phyloP scores from a whole-genome alignment of 768 basidiomycete species.

The Mycena metata region DNA sequence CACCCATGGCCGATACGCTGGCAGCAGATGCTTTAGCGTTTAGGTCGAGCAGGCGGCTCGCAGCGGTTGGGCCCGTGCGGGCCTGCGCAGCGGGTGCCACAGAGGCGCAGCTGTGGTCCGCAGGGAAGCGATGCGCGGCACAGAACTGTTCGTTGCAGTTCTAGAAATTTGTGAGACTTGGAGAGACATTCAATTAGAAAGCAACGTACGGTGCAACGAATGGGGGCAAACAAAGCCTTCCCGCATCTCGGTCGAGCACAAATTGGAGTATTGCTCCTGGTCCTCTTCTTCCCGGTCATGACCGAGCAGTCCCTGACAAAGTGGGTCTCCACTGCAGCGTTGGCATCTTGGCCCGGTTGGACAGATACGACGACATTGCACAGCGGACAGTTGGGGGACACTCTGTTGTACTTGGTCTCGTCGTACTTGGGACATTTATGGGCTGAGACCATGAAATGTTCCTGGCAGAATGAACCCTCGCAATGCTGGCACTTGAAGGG shows the following conservation, averaged over 20 bases:
- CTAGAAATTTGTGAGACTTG: constrained; percentile 52
- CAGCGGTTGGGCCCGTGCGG: constrained; percentile 52
- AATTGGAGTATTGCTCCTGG: constrained; percentile 60
- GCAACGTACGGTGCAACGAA: constrained; percentile 76
- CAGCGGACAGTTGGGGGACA: constrained; percentile 85
- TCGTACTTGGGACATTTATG: constrained; percentile 82
- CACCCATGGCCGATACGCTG: constrained; percentile 43
- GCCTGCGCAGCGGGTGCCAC: constrained; percentile 30
- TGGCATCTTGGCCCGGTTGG: constrained; percentile 84
- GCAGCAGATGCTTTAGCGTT: constrained; percentile 56
- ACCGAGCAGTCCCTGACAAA: constrained; percentile 75
- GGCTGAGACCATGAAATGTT: constrained; percentile 79
- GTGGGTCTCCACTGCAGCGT: constrained; percentile 84
- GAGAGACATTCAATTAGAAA: constrained; percentile 5
- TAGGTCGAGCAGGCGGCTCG: constrained; percentile 54
- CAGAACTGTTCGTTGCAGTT: constrained; percentile 82
- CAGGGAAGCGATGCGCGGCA: constrained; percentile 82
- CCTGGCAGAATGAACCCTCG: constrained; percentile 75
- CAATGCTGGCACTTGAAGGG: constrained; percentile 92
- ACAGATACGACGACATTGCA: constrained; percentile 84
- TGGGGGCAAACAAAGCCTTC: constrained; percentile 81
- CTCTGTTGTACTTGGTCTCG: constrained; percentile 75
- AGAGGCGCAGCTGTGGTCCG: constrained; percentile 71
- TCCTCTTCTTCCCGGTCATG: constrained; percentile 71
- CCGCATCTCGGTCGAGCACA: constrained; percentile 76